A percentile compares a stretch with the other conserved stretches of the same genome.
Conservation (phyloP, 495 filamentous ascomycete genomes). For the Neurospora sp. region DNA sequence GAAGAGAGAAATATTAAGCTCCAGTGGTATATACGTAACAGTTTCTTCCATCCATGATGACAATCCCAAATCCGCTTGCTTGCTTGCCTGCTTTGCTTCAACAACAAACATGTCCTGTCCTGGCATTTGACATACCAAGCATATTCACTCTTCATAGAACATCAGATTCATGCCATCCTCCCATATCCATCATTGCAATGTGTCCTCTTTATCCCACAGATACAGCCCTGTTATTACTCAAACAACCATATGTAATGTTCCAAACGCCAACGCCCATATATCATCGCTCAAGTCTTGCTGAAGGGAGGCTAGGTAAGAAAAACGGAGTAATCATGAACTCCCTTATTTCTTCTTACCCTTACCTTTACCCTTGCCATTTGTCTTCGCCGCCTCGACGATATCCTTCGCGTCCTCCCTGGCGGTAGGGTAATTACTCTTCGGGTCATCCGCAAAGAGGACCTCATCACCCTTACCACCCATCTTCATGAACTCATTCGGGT, state of each 20-base stretch:
- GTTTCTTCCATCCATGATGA: not conserved
- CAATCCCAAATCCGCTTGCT: not conserved
- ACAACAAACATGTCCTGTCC: not conserved
- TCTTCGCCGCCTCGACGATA: constrained; percentile 19
- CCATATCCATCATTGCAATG: not conserved
- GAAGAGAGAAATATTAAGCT: not conserved
- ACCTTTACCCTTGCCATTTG: constrained; percentile 20
- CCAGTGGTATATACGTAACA: not conserved
- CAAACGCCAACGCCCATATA: not conserved
- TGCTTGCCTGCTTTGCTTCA: not conserved
- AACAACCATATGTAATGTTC: not conserved
- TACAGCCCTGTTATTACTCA: not conserved
- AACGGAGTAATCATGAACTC: not conserved
- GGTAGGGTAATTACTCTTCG: constrained; percentile 32
- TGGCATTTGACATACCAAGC: not conserved
- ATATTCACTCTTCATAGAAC: not conserved
- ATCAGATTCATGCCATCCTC: not conserved
- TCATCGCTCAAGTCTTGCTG: not conserved
- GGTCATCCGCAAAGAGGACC: constrained; percentile 57
- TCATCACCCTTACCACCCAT: constrained; percentile 79
- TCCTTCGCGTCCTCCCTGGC: constrained; percentile 19
- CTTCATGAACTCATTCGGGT: constrained; percentile 64
- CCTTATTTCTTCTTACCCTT: constrained; percentile 11
- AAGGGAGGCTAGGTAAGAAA: not conserved
- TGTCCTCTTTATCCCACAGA: not conserved